Evolutionary conservation across 2,329 filamentous ascomycete genomes (phyloP).

Genomic region (Colletotrichum sp.): DNA sequence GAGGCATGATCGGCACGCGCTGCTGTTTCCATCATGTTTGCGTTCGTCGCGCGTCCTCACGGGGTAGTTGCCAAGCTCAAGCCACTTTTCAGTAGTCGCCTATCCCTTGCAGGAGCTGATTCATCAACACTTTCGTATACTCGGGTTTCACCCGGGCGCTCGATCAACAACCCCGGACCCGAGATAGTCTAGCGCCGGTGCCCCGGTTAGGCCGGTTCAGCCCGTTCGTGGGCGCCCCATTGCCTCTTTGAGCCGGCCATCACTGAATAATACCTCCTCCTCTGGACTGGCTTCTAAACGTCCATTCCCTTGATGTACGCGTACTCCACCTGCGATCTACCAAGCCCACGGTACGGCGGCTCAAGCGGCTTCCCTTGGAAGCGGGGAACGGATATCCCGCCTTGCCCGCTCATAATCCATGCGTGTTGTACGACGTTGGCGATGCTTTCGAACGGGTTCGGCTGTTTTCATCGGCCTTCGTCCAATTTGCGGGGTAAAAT

Average conservation of each 20-base stretch:
- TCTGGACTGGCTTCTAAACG: neutral
- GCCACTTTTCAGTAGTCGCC: neutral
- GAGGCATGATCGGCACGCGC: neutral
- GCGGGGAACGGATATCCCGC: neutral
- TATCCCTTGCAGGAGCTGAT: neutral
- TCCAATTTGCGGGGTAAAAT: neutral
- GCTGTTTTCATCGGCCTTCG: neutral
- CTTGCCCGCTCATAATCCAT: neutral
- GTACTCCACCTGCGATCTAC: neutral
- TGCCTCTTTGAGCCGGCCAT: neutral
- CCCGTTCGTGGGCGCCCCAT: neutral
- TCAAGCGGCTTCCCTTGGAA: neutral
- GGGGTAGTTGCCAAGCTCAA: neutral
- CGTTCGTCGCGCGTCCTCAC: neutral
- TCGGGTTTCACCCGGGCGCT: neutral
- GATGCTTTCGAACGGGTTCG: neutral
- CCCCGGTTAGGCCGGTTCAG: neutral
- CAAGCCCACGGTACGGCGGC: neutral
- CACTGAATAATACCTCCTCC: neutral
- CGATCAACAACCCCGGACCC: neutral
- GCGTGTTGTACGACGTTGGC: neutral
- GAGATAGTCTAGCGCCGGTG: neutral
- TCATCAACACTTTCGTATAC: neutral
- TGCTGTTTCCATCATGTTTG: neutral
- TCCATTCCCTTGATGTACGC: neutral